phyloP scores from a whole-genome alignment of 108 stramenopile genomes.

The Stephanodiscus triporus region DNA sequence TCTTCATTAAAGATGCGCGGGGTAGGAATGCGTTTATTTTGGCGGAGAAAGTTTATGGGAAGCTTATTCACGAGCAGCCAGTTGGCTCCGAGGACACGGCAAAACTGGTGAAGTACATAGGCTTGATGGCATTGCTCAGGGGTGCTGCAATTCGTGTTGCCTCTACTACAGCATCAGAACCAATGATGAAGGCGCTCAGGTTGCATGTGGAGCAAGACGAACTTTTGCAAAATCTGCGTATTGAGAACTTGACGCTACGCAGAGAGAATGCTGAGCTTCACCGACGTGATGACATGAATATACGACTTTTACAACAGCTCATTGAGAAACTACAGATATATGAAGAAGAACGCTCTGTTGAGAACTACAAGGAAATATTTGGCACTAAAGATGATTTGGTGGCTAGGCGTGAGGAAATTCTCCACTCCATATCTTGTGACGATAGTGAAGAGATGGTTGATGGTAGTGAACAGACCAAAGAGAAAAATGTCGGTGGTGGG shows the following conservation, averaged over 20 bases:
- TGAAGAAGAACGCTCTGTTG: conserved; percentile 15
- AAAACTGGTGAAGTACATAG: conserved; percentile 9
- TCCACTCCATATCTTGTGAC: conserved; percentile 1
- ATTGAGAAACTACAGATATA: conserved; percentile 20
- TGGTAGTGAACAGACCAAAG: neutral
- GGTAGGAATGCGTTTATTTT: conserved; percentile 38
- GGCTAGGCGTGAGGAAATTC: conserved; percentile 7
- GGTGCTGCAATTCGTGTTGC: conserved; percentile 19
- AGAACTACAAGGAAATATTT: conserved; percentile 16
- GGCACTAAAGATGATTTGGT: conserved; percentile 15
- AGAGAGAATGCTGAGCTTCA: conserved; percentile 30
- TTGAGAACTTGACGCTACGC: conserved; percentile 19
- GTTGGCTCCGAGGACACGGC: conserved; percentile 8
- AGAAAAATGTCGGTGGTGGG: conserved; percentile 5
- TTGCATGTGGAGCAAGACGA: neutral
- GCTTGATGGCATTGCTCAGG: conserved; percentile 14
- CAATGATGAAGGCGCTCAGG: neutral
- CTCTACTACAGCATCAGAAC: conserved; percentile 4
- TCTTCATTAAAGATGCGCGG: conserved; percentile 26
- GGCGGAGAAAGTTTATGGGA: conserved; percentile 21
- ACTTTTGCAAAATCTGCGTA: conserved; percentile 7
- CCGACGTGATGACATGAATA: conserved; percentile 13
- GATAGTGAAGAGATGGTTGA: conserved; percentile 9
- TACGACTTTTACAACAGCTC: conserved; percentile 9
- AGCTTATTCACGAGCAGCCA: conserved; percentile 8